Percentiles rank a stretch among this genome's conserved stretches.
These are phyloP conservation scores for Biscutella auriculata DNA, from an alignment of 441 rosid genomes.

Conservation along the genomic window DNA sequence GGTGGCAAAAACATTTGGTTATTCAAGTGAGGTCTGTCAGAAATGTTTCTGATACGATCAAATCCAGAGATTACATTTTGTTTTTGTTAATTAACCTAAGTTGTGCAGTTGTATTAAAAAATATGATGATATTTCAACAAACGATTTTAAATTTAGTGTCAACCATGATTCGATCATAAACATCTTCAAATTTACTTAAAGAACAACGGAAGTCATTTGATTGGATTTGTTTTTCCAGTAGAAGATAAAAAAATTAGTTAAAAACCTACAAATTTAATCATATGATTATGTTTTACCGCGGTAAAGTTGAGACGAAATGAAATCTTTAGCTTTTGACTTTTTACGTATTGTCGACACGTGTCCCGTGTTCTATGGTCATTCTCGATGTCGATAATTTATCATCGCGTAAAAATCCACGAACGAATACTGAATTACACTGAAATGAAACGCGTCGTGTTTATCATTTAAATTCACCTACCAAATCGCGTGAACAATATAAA, in stretches of 20 bases:
- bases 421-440: not conserved
- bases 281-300: conserved; percentile 23
- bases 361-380: not conserved
- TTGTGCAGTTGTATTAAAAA: too few species aligned
- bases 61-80: too few species aligned
- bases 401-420: conserved; percentile 11
- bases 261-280: conserved; percentile 12
- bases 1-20: too few species aligned
- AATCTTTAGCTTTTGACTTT: conserved; percentile 11
- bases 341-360: not conserved
- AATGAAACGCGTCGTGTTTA: not conserved
- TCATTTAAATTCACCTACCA: conserved; percentile 10
- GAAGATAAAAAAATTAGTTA: not conserved
- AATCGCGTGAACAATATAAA: conserved; percentile 12
- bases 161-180: too few species aligned
- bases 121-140: too few species aligned
- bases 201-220: too few species aligned
- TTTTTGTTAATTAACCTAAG: too few species aligned
- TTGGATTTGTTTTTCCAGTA: too few species aligned
- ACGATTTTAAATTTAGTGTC: too few species aligned
- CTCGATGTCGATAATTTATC: not conserved
- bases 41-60: too few species aligned
- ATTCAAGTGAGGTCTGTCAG: too few species aligned
- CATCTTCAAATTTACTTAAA: too few species aligned
- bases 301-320: conserved; percentile 13